Percentiles rank a stretch among this genome's conserved stretches.
Conservation (phyloP, 2,329 filamentous ascomycete genomes). For the Fusarium pseudonygamai region DNA sequence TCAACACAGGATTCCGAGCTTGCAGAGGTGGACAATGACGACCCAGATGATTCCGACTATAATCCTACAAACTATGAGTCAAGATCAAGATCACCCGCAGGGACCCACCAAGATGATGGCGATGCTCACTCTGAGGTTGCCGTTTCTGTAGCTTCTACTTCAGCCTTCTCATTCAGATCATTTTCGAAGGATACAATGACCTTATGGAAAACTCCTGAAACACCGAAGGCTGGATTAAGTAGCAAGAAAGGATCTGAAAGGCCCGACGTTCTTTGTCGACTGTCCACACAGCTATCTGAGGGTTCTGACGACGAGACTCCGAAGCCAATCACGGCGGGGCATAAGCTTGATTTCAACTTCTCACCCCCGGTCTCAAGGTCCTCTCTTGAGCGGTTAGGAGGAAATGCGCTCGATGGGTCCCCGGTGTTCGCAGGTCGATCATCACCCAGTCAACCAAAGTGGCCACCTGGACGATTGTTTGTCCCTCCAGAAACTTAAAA, state of each 20-base stretch:
- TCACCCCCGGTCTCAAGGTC: fast-evolving
- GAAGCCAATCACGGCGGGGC: neutral
- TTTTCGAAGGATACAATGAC: fast-evolving
- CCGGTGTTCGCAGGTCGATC: neutral
- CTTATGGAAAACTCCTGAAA: neutral
- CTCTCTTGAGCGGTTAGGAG: fast-evolving
- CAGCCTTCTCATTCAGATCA: no score
- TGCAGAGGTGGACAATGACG: neutral
- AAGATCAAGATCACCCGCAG: neutral
- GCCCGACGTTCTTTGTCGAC: fast-evolving
- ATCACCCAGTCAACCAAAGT: neutral
- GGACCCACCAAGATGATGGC: neutral
- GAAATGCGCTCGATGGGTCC: fast-evolving
- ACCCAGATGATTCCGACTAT: neutral
- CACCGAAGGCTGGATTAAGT: neutral
- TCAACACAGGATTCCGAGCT: neutral
- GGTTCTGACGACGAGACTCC: neutral
- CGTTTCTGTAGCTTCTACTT: neutral
- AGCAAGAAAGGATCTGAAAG: no score
- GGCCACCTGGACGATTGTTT: neutral
- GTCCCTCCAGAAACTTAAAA: neutral
- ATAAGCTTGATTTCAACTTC: fast-evolving
- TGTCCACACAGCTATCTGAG: neutral
- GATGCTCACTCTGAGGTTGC: neutral
- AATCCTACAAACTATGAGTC: no score